phyloP scores from a whole-genome alignment of 208 protist species.

The Trypanosoma brucei region DNA sequence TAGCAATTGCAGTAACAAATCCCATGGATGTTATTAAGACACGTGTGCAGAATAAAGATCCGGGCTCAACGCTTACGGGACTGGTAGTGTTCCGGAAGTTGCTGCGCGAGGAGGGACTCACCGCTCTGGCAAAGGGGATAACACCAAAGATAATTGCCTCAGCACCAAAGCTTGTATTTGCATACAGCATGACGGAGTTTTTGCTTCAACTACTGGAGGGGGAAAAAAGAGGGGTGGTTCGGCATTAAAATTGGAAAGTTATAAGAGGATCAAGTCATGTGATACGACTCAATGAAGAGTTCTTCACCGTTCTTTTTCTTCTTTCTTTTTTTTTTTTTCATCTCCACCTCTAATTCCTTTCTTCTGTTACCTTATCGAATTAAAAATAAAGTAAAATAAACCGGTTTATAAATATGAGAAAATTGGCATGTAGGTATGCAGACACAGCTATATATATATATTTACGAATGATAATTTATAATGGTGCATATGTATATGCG shows the following conservation, averaged over 20 bases:
- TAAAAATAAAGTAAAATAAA: neutral
- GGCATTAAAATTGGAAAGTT: neutral
- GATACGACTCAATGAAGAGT: too few relatives aligned
- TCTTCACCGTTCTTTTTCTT: too few relatives aligned
- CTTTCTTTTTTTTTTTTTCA: too few relatives aligned
- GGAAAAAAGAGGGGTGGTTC: neutral
- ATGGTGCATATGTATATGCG: neutral
- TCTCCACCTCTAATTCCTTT: too few relatives aligned
- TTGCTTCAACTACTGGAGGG: slow-evolving; percentile 53
- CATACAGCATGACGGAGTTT: slow-evolving; percentile 83
- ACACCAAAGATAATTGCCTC: slow-evolving; percentile 83
- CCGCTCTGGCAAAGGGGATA: slow-evolving; percentile 87
- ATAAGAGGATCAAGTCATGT: too few relatives aligned
- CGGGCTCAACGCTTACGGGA: slow-evolving; percentile 41
- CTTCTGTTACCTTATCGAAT: too few relatives aligned
- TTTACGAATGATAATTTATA: neutral
- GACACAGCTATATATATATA: neutral
- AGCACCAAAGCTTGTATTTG: slow-evolving; percentile 81
- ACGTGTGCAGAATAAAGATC: slow-evolving; percentile 79
- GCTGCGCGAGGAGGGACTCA: slow-evolving; percentile 70
- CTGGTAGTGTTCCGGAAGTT: slow-evolving; percentile 40
- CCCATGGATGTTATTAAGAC: slow-evolving; percentile 93
- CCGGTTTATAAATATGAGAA: neutral
- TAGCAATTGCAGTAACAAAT: slow-evolving; percentile 83
- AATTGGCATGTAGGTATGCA: neutral